phyloP scores from a whole-genome alignment of 768 basidiomycete species.

The Cubamyces sp. region DNA sequence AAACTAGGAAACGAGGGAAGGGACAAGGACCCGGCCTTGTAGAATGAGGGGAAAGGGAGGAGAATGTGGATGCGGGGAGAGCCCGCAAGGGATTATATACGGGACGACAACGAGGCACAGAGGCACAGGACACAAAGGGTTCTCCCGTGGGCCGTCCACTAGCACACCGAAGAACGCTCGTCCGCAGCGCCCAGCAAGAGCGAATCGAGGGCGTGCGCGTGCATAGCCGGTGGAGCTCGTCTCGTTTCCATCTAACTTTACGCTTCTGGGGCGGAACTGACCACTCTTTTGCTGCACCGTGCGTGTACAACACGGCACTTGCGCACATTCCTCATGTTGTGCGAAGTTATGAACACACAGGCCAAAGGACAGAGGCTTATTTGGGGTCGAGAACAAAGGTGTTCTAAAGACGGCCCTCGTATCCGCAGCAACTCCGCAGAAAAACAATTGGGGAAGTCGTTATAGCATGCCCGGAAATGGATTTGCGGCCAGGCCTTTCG shows the following conservation, averaged over 20 bases:
- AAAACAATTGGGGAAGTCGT: neutral
- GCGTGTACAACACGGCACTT: neutral
- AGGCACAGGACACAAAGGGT: conserved; percentile 4
- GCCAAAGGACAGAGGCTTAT: too few species aligned
- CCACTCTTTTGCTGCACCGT: neutral
- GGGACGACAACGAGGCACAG: conserved; percentile 23
- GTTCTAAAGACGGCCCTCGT: neutral
- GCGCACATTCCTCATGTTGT: neutral
- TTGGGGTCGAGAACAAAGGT: too few species aligned
- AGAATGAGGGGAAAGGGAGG: conserved; percentile 31
- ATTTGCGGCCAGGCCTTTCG: neutral
- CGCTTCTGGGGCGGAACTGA: too few species aligned
- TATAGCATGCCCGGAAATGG: neutral
- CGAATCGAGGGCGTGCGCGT: conserved; percentile 1
- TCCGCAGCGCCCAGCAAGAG: neutral
- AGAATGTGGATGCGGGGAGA: conserved; percentile 23
- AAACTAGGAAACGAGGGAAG: conserved; percentile 30
- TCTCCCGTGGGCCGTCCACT: conserved; percentile 2
- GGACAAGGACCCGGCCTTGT: conserved; percentile 44
- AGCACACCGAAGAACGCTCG: neutral
- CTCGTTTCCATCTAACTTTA: neutral
- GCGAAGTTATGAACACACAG: too few species aligned
- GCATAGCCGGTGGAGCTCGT: conserved; percentile 9
- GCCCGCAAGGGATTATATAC: conserved; percentile 22
- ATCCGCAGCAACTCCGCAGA: neutral